A percentile compares a stretch with the other conserved stretches of the same genome.
phyloP scores from a whole-genome alignment of 2,329 filamentous ascomycete species.

The Phialophora expanda region DNA sequence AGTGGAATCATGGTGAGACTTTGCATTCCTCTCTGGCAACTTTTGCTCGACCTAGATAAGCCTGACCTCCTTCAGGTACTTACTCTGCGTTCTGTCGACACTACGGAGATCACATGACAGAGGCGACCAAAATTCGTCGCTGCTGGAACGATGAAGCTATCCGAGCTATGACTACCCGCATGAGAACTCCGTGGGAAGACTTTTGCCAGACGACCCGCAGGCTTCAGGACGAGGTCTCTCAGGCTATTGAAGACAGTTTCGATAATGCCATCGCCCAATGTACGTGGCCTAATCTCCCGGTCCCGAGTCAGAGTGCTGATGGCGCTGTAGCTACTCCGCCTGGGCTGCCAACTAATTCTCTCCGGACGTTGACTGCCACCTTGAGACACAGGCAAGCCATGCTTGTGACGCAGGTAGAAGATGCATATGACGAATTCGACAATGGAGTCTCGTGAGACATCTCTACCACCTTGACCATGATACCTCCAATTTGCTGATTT shows the following conservation, averaged over 20 bases:
- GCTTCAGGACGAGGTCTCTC: background rate
- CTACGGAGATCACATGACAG: slow-evolving; percentile 10
- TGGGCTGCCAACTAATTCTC: background rate
- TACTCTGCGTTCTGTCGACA: slow-evolving; percentile 19
- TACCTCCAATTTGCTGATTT: background rate
- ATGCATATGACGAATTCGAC: slow-evolving; percentile 8
- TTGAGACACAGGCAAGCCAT: slow-evolving; percentile 15
- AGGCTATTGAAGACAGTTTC: slow-evolving; percentile 11
- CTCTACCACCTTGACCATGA: too few species aligned
- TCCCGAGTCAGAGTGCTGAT: slow-evolving; percentile 7
- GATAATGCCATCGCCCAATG: slow-evolving; percentile 9
- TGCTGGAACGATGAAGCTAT: slow-evolving; percentile 20
- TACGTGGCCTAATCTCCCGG: background rate
- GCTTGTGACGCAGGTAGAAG: slow-evolving; percentile 2
- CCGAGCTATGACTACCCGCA: slow-evolving; percentile 8
- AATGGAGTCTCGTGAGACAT: slow-evolving; percentile 10
- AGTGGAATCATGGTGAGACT: slow-evolving; percentile 16
- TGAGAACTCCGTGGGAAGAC: slow-evolving; percentile 14
- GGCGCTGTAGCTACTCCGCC: slow-evolving; percentile 1
- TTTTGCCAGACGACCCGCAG: background rate
- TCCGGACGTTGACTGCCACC: slow-evolving; percentile 11
- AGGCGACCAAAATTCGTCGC: background rate
- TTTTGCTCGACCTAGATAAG: background rate
- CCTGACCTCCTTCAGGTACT: slow-evolving; percentile 4
- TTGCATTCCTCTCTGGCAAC: background rate